Evolutionary conservation across 139 green algal genomes (phyloP).

Genomic region (Chlorella sp.): DNA sequence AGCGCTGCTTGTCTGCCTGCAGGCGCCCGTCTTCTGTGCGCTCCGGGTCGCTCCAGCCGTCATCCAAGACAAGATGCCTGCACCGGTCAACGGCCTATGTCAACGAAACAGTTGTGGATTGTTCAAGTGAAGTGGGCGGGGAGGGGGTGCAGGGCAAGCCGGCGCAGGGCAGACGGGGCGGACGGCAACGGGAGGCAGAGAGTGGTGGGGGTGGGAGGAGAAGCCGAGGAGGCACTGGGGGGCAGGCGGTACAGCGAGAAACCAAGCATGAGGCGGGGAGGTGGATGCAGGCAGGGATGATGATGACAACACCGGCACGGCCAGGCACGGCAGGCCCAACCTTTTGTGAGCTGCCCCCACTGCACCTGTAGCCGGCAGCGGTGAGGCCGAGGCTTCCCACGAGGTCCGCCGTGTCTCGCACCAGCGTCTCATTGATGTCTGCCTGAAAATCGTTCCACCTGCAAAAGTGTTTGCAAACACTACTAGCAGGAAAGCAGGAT

Average conservation of each 20-base stretch:
- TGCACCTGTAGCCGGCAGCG: slow-evolving; percentile 35
- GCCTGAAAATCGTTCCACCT: slow-evolving; percentile 53
- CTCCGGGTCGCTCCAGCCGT: slow-evolving; percentile 17
- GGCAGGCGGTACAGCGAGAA: too few relatives aligned
- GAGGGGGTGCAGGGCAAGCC: too few relatives aligned
- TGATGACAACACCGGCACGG: too few relatives aligned
- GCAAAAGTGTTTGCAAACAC: not conserved
- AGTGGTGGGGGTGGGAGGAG: not conserved
- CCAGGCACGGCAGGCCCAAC: not conserved
- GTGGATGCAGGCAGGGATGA: too few relatives aligned
- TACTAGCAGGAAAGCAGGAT: not conserved
- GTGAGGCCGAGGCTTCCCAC: slow-evolving; percentile 42
- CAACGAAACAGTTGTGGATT: not conserved
- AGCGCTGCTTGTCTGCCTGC: slow-evolving; percentile 16
- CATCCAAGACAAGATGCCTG: slow-evolving; percentile 16
- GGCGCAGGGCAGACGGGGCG: too few relatives aligned
- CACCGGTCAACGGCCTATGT: not conserved
- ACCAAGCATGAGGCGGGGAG: too few relatives aligned
- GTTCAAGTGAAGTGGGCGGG: too few relatives aligned
- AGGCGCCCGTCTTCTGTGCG: not conserved
- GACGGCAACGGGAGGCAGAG: not conserved
- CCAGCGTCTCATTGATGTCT: slow-evolving; percentile 38
- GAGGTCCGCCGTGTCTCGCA: slow-evolving; percentile 44
- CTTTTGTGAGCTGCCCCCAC: not conserved
- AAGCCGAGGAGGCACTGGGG: too few relatives aligned